Evolutionary conservation across 371 early-diverging fungal species (phyloP).

Genomic region (Apophysomyces variabilis): DNA sequence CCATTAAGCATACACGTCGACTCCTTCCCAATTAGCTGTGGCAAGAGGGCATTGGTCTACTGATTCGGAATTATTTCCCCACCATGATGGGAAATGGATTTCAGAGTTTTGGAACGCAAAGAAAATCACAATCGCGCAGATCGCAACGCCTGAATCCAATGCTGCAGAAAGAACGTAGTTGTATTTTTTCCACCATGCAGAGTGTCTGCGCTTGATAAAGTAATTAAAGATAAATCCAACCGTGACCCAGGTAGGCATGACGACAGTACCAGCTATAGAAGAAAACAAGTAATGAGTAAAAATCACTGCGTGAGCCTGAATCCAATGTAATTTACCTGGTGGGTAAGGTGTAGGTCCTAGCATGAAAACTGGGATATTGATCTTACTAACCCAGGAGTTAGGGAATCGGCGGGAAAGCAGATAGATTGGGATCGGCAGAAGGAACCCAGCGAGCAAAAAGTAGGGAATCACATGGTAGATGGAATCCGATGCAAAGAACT

Average conservation of each 20-base stretch:
- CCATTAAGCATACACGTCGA: constrained; percentile 38
- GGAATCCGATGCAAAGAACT: constrained; percentile 58
- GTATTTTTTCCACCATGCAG: constrained; percentile 71
- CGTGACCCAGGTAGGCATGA: constrained; percentile 59
- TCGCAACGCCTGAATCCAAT: constrained; percentile 68
- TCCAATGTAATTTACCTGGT: constrained; percentile 15
- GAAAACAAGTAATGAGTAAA: not conserved
- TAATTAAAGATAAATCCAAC: constrained; percentile 69
- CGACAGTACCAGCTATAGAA: constrained; percentile 36
- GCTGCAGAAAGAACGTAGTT: constrained; percentile 76
- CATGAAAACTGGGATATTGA: constrained; percentile 60
- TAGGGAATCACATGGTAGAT: constrained; percentile 47
- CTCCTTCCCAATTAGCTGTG: constrained; percentile 41
- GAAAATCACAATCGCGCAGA: constrained; percentile 55
- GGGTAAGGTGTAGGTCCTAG: constrained; percentile 44
- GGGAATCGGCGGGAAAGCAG: constrained; percentile 45
- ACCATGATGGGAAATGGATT: constrained; percentile 43
- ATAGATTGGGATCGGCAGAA: constrained; percentile 56
- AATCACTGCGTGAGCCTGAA: not conserved
- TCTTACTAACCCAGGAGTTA: constrained; percentile 50
- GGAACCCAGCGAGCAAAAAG: constrained; percentile 48
- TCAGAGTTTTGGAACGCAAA: constrained; percentile 48
- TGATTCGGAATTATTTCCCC: constrained; percentile 40
- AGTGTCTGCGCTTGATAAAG: constrained; percentile 48
- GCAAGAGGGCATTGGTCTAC: constrained; percentile 46